phyloP scores from a whole-genome alignment of 202 grass and related monocot genomes.

The Alloteropsis angusta region DNA sequence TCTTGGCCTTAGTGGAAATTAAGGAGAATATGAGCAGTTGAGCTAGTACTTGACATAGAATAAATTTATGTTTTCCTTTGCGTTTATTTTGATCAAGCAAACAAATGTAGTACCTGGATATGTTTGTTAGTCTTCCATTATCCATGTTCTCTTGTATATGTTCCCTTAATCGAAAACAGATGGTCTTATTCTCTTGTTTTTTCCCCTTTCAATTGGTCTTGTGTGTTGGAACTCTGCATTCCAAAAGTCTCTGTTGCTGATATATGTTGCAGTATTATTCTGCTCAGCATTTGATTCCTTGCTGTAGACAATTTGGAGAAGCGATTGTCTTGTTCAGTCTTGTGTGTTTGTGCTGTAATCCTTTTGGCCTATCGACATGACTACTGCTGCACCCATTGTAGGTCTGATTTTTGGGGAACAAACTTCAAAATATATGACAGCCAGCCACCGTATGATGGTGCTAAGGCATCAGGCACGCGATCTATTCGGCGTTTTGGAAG shows the following conservation, averaged over 20 bases:
- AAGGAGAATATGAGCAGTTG: not conserved
- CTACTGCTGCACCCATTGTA: not conserved
- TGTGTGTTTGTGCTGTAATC: not conserved
- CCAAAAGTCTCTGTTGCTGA: not conserved
- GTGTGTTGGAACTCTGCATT: not conserved
- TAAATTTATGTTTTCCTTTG: not conserved
- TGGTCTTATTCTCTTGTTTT: not conserved
- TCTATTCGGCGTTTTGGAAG: constrained; percentile 38
- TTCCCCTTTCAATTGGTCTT: not conserved
- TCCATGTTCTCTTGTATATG: not conserved
- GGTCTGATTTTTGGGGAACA: constrained; percentile 61
- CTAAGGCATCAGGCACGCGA: constrained; percentile 40
- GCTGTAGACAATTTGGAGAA: not conserved
- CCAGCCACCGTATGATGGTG: constrained; percentile 30
- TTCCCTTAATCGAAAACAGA: not conserved
- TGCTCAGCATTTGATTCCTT: not conserved
- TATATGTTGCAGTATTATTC: not conserved
- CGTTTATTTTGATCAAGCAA: not conserved
- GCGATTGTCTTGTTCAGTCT: not conserved
- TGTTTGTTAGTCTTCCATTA: not conserved
- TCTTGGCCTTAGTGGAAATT: not conserved
- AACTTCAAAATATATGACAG: constrained; percentile 59
- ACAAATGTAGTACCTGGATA: not conserved
- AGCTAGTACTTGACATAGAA: not conserved
- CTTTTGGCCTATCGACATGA: not conserved